phyloP scores from a whole-genome alignment of 2,329 filamentous ascomycete species.

The Lanzia echinophila region DNA sequence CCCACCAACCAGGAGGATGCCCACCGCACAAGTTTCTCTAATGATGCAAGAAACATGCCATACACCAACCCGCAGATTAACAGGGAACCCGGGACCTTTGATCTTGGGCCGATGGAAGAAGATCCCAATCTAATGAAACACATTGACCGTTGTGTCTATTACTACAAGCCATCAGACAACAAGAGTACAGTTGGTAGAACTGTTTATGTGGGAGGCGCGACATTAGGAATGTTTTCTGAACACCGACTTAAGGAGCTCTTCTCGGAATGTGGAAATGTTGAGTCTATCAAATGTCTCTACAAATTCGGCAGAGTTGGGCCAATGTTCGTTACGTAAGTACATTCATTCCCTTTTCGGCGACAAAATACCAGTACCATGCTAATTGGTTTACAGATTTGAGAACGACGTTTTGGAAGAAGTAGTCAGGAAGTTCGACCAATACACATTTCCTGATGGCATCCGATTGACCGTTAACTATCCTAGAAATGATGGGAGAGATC shows the following conservation, averaged over 20 bases:
- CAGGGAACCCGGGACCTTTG: not conserved
- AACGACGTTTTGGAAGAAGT: not conserved
- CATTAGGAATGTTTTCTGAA: conserved; percentile 12
- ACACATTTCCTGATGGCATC: not conserved
- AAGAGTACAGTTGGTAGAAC: conserved; percentile 5
- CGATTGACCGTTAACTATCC: conserved; percentile 3
- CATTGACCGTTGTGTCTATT: not conserved
- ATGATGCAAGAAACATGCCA: conserved; percentile 2
- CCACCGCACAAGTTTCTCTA: not conserved
- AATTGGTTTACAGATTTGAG: conserved; percentile 1
- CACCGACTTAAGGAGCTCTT: conserved; percentile 18
- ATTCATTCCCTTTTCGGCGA: not conserved
- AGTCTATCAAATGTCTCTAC: conserved; percentile 17
- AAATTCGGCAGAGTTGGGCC: not conserved
- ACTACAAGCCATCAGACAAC: not conserved
- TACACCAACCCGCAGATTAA: not conserved
- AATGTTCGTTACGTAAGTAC: conserved; percentile 22
- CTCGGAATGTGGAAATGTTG: conserved; percentile 19
- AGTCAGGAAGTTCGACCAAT: conserved; percentile 6
- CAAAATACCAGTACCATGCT: not conserved
- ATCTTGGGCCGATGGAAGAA: not conserved
- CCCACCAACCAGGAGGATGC: not conserved
- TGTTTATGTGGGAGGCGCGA: conserved; percentile 12
- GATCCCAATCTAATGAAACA: not conserved
- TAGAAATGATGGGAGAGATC: conserved; percentile 1